phyloP scores from a whole-genome alignment of 306 rosid species.

The Vigna trinervia region DNA sequence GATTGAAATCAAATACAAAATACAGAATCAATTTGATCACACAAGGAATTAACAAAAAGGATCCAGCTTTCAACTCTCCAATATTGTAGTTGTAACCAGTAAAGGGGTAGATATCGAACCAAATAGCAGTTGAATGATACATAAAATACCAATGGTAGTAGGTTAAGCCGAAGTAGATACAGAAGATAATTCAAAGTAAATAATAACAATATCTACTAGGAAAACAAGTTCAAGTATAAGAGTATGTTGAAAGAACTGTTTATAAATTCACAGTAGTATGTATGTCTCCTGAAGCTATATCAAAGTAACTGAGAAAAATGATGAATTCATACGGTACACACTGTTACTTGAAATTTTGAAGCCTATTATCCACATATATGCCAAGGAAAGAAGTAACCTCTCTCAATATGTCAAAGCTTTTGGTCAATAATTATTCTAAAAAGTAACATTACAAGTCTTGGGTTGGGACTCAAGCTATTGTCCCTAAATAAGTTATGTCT shows the following conservation, averaged over 20 bases:
- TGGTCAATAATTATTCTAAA: too few species aligned
- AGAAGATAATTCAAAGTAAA: too few species aligned
- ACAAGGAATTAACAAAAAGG: constrained; percentile 26
- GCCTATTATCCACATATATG: background rate
- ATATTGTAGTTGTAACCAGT: constrained; percentile 12
- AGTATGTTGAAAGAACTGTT: too few species aligned
- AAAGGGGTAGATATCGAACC: constrained; percentile 19
- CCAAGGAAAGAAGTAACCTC: too few species aligned
- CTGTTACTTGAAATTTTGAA: background rate
- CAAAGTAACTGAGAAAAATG: background rate
- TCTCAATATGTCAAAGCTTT: too few species aligned
- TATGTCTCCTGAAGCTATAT: too few species aligned
- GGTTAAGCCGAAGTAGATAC: too few species aligned
- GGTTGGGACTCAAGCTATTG: background rate
- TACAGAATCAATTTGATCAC: constrained; percentile 18
- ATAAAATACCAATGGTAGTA: background rate
- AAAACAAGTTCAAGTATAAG: too few species aligned
- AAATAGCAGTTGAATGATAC: constrained; percentile 20
- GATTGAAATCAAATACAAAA: constrained; percentile 17
- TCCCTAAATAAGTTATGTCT: background rate
- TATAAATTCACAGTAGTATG: too few species aligned
- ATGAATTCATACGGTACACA: background rate
- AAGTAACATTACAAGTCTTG: background rate
- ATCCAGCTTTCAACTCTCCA: constrained; percentile 11
- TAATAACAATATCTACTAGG: too few species aligned